A percentile compares a stretch with the other conserved stretches of the same genome.
phyloP scores from a whole-genome alignment of 2,329 filamentous ascomycete genomes.

The Talaromyces sp. region DNA sequence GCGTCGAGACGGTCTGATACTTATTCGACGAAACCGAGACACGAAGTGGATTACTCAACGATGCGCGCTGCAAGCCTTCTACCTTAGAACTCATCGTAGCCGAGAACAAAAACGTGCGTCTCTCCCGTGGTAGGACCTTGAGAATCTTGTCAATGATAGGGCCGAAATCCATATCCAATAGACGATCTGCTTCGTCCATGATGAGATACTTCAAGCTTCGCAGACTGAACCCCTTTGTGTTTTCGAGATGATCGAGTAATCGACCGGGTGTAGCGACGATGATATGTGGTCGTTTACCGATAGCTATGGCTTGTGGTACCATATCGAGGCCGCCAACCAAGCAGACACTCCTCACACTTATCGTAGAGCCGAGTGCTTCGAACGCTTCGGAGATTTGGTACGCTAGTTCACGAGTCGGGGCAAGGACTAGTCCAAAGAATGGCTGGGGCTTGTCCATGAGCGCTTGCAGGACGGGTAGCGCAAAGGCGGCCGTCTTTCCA shows the following conservation, averaged over 20 bases:
- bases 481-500: conserved; percentile 95
- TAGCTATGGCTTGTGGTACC: conserved; percentile 83
- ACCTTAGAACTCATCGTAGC: conserved; percentile 94
- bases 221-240: conserved; percentile 92
- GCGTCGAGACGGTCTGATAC: conserved; percentile 86
- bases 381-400: conserved; percentile 86
- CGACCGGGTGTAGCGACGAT: conserved; percentile 89
- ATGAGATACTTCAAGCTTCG: conserved; percentile 80
- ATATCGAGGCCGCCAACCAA: conserved; percentile 95
- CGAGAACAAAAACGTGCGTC: conserved; percentile 82
- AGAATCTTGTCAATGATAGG: conserved; percentile 90
- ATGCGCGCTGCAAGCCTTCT: conserved; percentile 85
- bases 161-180: conserved; percentile 92
- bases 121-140: conserved; percentile 72
- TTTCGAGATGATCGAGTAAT: conserved; percentile 86
- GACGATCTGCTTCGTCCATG: conserved; percentile 89
- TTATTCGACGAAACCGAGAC: conserved; percentile 73
- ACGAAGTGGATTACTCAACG: conserved; percentile 75
- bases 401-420: conserved; percentile 89
- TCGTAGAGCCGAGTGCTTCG: conserved; percentile 80
- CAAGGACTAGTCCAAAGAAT: conserved; percentile 83
- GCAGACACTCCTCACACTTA: conserved; percentile 80
- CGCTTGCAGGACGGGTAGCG: conserved; percentile 84
- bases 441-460: conserved; percentile 84
- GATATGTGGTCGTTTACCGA: conserved; percentile 95